Conservation (phyloP, 129 eudicot genomes). For the Chrysanthemum makinoi region DNA sequence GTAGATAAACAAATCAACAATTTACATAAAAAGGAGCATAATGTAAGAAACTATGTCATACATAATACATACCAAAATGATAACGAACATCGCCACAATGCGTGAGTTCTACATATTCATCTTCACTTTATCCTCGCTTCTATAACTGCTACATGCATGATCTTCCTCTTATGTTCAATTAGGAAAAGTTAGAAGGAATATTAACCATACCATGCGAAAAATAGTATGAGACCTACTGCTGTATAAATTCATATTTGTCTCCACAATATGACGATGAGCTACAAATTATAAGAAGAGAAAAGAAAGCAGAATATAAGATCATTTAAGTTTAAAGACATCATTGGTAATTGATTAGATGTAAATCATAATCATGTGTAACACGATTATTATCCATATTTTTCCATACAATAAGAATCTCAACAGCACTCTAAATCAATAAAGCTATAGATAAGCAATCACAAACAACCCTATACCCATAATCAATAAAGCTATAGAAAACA, state of each 20-base stretch:
- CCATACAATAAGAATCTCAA: too few species aligned
- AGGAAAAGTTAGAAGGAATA: conserved; percentile 6
- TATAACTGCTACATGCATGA: conserved; percentile 52
- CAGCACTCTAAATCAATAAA: too few species aligned
- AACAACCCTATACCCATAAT: too few species aligned
- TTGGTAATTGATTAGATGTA: too few species aligned
- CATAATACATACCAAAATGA: conserved; percentile 74
- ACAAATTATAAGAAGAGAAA: conserved; percentile 24
- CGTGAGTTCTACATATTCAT: conserved; percentile 61
- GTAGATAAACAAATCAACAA: conserved; percentile 9
- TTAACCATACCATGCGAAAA: conserved; percentile 81
- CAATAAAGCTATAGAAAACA: too few species aligned
- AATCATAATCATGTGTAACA: too few species aligned
- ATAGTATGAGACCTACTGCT: conserved; percentile 98
- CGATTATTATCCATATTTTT: too few species aligned
- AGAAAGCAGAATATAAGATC: conserved; percentile 1
- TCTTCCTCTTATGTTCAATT: conserved; percentile 6
- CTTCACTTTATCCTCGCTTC: conserved; percentile 92
- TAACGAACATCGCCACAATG: conserved; percentile 97
- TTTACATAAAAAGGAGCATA: not conserved
- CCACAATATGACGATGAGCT: conserved; percentile 99
- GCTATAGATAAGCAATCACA: too few species aligned
- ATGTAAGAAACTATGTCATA: not conserved
- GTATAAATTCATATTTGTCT: conserved; percentile 94
- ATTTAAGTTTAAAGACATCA: not conserved